Percentiles rank a stretch among this genome's conserved stretches.
Evolutionary conservation across 176 grass and related monocot genomes (phyloP).

Genomic region (Zea luxurians): DNA sequence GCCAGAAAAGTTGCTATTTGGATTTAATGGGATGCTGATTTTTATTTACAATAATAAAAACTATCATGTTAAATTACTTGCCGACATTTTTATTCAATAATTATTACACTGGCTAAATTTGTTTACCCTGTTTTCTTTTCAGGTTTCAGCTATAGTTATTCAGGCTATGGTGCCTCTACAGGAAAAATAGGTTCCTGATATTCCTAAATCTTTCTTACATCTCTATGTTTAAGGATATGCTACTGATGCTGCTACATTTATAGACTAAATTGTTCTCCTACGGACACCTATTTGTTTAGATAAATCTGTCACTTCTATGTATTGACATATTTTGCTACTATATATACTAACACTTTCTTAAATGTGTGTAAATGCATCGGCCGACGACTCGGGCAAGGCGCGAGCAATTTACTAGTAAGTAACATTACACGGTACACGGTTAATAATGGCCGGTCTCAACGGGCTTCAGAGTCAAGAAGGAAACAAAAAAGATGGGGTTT

Average conservation of each 20-base stretch:
- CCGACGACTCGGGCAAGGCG: no score
- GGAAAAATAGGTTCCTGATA: conserved; percentile 73
- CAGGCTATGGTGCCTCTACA: conserved; percentile 96
- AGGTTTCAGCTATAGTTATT: conserved; percentile 76
- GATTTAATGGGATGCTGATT: conserved; percentile 24
- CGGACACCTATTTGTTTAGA: no score
- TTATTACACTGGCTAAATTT: conserved; percentile 18
- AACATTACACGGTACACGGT: no score
- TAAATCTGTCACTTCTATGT: no score
- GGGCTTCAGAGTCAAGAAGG: not conserved
- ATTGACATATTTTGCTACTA: no score
- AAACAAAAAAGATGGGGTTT: not conserved
- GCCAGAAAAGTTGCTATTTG: conserved; percentile 23
- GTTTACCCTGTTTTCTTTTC: conserved; percentile 42
- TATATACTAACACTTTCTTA: no score
- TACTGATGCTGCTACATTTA: no score
- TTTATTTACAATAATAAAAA: conserved; percentile 1
- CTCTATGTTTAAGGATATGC: no score
- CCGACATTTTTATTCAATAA: not conserved
- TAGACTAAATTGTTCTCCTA: no score
- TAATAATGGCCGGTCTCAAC: not conserved
- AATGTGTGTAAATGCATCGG: no score
- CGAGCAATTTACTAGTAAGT: no score
- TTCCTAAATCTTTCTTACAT: not conserved
- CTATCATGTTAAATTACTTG: not conserved